Conservation (phyloP, 805 yeast genomes). For the Kodamaea lidongshanica region DNA sequence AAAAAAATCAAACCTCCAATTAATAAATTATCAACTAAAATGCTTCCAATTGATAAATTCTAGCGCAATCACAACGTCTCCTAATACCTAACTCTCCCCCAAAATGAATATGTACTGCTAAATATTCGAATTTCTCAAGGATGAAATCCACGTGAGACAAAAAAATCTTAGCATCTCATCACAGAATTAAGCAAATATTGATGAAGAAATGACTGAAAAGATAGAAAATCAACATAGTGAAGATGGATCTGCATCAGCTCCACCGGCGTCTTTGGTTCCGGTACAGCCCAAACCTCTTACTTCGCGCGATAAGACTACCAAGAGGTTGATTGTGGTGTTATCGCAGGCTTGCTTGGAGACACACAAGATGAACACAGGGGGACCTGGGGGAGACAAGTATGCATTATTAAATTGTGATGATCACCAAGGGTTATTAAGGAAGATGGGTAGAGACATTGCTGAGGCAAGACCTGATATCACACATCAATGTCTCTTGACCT, state of each 20-base stretch:
- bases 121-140: no score
- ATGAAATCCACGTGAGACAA: no score
- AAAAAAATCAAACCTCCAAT: no score
- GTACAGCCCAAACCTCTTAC: constrained; percentile 75
- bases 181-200: neutral
- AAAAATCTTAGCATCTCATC: no score
- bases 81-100: no score
- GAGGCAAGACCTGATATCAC: constrained; percentile 99
- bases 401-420: constrained; percentile 96
- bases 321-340: constrained; percentile 87
- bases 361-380: constrained; percentile 74
- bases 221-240: constrained; percentile 16
- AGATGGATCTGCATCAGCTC: constrained; percentile 16
- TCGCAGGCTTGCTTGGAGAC: constrained; percentile 96
- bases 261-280: constrained; percentile 73
- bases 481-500: constrained; percentile 91
- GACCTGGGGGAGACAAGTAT: constrained; percentile 79
- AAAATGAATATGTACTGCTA: no score
- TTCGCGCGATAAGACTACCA: constrained; percentile 79
- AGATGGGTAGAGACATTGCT: constrained; percentile 94
- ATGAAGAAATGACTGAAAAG: constrained; percentile 5
- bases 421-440: constrained; percentile 90
- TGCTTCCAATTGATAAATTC: no score
- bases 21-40: no score
- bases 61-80: no score